These are phyloP conservation scores for Phascolomyces articulosus DNA, from an alignment of 371 early-diverging fungal genomes.

Conservation along the genomic window DNA sequence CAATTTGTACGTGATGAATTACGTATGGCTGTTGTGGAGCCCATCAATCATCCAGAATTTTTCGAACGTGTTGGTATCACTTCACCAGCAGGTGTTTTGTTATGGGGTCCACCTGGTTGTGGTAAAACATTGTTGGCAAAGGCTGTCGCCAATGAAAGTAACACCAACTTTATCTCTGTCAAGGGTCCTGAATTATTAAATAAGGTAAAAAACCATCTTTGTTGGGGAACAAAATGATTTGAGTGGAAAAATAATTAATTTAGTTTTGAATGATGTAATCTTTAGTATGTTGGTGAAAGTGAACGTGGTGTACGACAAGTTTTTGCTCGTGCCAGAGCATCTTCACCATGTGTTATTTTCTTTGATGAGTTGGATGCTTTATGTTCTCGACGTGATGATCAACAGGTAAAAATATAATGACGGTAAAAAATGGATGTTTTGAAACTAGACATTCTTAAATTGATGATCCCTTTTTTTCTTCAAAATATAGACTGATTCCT, in stretches of 20 bases:
- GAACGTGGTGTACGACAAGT: slow-evolving; percentile 98
- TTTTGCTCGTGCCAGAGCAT: slow-evolving; percentile 96
- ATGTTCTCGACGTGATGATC: slow-evolving; percentile 75
- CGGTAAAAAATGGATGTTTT: slow-evolving; percentile 14
- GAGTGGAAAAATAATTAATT: no score
- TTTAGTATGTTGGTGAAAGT: slow-evolving; percentile 98
- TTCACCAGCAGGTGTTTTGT: slow-evolving; percentile 93
- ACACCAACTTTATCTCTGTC: slow-evolving; percentile 98
- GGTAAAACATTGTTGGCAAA: slow-evolving; percentile 99
- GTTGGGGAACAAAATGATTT: no score
- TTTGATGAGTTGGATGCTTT: slow-evolving; percentile 99
- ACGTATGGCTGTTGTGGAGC: slow-evolving; percentile 96
- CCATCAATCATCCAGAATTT: slow-evolving; percentile 92
- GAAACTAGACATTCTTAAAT: no score
- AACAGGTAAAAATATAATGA: slow-evolving; percentile 59
- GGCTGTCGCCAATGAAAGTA: slow-evolving; percentile 97
- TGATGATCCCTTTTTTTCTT: not conserved
- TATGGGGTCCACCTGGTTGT: slow-evolving; percentile 99
- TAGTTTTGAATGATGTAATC: not conserved
- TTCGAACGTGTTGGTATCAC: slow-evolving; percentile 94
- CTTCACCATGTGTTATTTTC: slow-evolving; percentile 96
- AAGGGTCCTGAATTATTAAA: slow-evolving; percentile 99
- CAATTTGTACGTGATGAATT: slow-evolving; percentile 88
- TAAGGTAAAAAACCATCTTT: slow-evolving; percentile 85
- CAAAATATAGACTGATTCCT: slow-evolving; percentile 85